A percentile compares a stretch with the other conserved stretches of the same genome.
phyloP scores from a whole-genome alignment of 257 asterid genomes.

The Solanum habrochaites region DNA sequence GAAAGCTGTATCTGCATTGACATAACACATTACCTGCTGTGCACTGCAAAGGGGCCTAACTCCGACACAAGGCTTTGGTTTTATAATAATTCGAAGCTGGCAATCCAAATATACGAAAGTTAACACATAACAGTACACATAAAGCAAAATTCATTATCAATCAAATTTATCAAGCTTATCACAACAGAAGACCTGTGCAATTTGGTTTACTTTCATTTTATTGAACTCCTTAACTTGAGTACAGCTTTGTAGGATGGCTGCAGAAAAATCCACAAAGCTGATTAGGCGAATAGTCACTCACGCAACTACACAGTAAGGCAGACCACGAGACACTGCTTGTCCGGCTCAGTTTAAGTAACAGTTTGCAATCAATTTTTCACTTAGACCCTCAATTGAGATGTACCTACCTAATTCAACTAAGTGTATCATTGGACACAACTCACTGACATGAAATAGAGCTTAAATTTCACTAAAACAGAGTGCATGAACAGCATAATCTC shows the following conservation, averaged over 20 bases:
- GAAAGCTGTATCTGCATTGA: neutral
- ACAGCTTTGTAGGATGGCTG: constrained; percentile 35
- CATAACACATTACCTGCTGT: constrained; percentile 51
- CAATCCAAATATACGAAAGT: constrained; percentile 17
- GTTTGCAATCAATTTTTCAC: neutral
- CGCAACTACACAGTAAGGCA: neutral
- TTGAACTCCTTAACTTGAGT: constrained; percentile 22
- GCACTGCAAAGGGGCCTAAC: constrained; percentile 80
- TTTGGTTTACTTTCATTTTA: constrained; percentile 64
- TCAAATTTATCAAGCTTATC: neutral
- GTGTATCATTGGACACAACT: neutral
- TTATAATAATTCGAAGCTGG: constrained; percentile 77
- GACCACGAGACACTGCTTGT: too few relatives aligned
- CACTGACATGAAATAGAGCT: neutral
- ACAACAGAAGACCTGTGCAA: constrained; percentile 56
- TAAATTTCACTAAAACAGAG: neutral
- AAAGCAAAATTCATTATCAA: neutral
- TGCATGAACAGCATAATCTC: neutral
- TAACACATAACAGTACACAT: neutral
- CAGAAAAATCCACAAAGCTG: neutral
- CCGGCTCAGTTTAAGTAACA: too few relatives aligned
- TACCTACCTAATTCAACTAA: neutral
- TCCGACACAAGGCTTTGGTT: constrained; percentile 78
- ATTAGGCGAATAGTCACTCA: neutral
- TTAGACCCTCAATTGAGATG: neutral